Evolutionary conservation across 2,329 filamentous ascomycete genomes (phyloP), one percentile per base, ranked within the genome.

Genomic region (Apiospora saccharicola): DNA sequence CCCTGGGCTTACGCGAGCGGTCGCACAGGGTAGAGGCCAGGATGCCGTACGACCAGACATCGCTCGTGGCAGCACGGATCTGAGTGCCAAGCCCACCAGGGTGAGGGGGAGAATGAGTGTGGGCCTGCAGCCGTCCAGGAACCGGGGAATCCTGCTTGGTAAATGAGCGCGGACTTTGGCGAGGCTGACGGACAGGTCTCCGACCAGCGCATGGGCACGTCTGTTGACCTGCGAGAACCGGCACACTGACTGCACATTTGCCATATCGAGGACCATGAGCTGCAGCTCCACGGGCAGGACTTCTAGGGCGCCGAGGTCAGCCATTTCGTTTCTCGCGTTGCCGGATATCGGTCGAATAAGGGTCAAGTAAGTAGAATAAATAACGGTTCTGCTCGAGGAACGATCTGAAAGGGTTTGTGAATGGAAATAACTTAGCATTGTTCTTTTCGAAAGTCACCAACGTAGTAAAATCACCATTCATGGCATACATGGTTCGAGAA

Each of bases 101-200:
- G 19, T 0, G 4, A 6, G 1, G 16, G 7, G 22, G 7, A 4
- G 19, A 19, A 7, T 4, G 2, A 6, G 22, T 5, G 19, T 8
- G 37, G 8, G 37, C 6, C 10, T 41, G 37, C 37, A 41, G 37
- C 6, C 8, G 37, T 30, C 4, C 26, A 30, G 26, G 26, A 30
- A 30, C 26, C 37, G 37, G 37, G 37, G 37, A 41, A 8, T 1
- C 5, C 1, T 10, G 6, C 37, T 10, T 41, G 37, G 37, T 5
- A 47, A 22, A 6, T 7, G 4, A 24, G 4, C 4, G 24, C 53
- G 4, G 24, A 22, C 26, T 22, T 10, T 16, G 13, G 10, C 2
- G 26, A 22, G 14, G 26, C 26, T 5, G 4, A 34, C 2, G 46
- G 16, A 22, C 14, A 34, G 16, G 26, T 4, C 3, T 4, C 4